These are phyloP conservation scores for Helianthus tuberosus DNA, from an alignment of 129 eudicot species.

Conservation along the genomic window DNA sequence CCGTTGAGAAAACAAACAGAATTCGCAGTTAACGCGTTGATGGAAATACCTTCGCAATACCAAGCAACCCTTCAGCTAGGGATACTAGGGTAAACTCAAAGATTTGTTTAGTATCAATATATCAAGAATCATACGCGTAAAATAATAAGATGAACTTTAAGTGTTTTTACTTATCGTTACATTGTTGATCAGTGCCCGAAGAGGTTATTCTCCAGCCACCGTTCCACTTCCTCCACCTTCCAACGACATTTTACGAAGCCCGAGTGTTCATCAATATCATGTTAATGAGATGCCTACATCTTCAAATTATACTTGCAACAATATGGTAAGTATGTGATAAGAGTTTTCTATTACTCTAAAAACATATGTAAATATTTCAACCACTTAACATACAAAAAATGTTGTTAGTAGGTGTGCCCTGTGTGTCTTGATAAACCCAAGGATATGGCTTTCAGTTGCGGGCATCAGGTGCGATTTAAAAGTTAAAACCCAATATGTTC, in stretches of 20 bases:
- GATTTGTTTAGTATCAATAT: not conserved
- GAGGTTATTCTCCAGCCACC: conserved; percentile 43
- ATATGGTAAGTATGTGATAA: conserved; percentile 35
- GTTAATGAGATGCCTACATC: conserved; percentile 37
- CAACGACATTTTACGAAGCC: conserved; percentile 23
- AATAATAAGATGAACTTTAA: not conserved
- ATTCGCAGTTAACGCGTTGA: conserved; percentile 67
- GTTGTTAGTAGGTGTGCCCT: conserved; percentile 49
- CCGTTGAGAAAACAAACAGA: conserved; percentile 49
- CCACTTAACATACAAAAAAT: not conserved
- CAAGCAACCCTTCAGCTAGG: conserved; percentile 73
- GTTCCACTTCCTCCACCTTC: conserved; percentile 67
- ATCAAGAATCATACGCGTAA: not conserved
- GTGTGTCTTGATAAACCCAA: conserved; percentile 48
- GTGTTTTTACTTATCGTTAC: not conserved
- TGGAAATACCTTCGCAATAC: conserved; percentile 85
- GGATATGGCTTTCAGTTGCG: conserved; percentile 78
- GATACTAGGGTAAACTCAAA: conserved; percentile 51
- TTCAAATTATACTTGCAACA: conserved; percentile 42
- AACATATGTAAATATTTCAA: too few relatives aligned
- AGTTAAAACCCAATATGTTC: not conserved
- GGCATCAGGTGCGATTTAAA: conserved; percentile 61
- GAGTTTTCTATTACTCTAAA: not conserved
- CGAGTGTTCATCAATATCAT: conserved; percentile 17
- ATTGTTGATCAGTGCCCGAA: conserved; percentile 36